Evolutionary conservation across 148 eudicot genomes (phyloP), one percentile per base, ranked within the genome.

Genomic region (Tetragonia tetragonoides): DNA sequence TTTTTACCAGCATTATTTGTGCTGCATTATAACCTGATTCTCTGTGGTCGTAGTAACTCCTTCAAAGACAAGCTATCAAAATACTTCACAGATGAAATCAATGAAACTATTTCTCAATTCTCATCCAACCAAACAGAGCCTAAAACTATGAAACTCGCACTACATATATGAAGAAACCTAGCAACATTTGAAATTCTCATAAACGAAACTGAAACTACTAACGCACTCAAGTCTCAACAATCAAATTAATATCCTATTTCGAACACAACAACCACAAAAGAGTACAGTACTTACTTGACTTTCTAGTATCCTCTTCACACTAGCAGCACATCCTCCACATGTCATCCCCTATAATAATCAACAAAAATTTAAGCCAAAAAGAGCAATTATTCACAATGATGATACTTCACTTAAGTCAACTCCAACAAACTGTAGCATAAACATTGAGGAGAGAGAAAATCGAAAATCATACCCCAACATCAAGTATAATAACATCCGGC

Each of bases 321-420:
- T 95, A 3, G 94, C 91, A 38, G 93, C 97, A 78, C 99, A 95
- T 72, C 99, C 99, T 21, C 97, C 97, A 71, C 99, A 95, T 10
- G 94, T 84, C 99, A 95, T 95, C 61, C 99, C 99, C 97, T 95
- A 67, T 21, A 47, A 40, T 68, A 16, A 54, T 41, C 5, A 16
- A 12, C 11, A 37, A 62, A 46, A 44, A 7, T 8, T 20, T 75
- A 15, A 37, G 18, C 73, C 15, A 17, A 23, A 44, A 24, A 69
- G 34, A 5, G 16, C 41, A 10, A 21, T 7, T 39, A 69, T 53
- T 57, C 49, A 41, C 7, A 14, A 39, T n/a, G 66, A 70, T 39
- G 42, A 53, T 4, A 63, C 28, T 28, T 28, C 34, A 28, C 0
- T 28, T n/a, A 51, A 49, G 42, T 71, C 74, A 71, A 51, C 28